A percentile compares a stretch with the other conserved stretches of the same genome.
phyloP scores from a whole-genome alignment of 1,284 basidiomycete species.

The Apiotrichum porosum region DNA sequence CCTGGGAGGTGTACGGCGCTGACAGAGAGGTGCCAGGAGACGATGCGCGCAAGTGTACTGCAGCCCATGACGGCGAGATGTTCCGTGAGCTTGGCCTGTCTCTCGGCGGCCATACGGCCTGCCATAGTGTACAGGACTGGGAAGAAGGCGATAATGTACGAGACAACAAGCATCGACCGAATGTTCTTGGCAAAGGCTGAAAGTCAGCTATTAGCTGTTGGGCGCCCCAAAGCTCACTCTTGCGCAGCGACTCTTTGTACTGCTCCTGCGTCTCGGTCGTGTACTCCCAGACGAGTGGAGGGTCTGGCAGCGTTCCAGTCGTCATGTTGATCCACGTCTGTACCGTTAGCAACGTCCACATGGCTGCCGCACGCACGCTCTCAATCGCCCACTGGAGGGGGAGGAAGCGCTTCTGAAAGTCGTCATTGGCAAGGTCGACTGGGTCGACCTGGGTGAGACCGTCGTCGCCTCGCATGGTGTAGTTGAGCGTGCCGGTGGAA shows the following conservation, averaged over 20 bases:
- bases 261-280: constrained; percentile 62
- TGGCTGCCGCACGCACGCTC: constrained; percentile 48
- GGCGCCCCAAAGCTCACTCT: constrained; percentile 57
- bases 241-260: constrained; percentile 55
- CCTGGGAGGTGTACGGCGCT: constrained; percentile 59
- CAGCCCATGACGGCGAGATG: constrained; percentile 72
- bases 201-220: too few relatives aligned
- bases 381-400: constrained; percentile 75
- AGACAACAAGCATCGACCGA: constrained; percentile 60
- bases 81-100: constrained; percentile 58
- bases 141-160: constrained; percentile 61
- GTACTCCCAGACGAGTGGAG: constrained; percentile 66
- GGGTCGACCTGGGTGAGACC: constrained; percentile 65
- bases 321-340: constrained; percentile 64
- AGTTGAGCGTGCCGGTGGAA: constrained; percentile 51
- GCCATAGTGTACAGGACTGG: constrained; percentile 71
- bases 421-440: constrained; percentile 60
- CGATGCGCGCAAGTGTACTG: constrained; percentile 59
- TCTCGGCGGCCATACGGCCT: constrained; percentile 60
- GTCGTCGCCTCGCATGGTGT: constrained; percentile 64
- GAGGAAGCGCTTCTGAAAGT: constrained; percentile 59
- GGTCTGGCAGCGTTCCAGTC: constrained; percentile 54
- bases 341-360: constrained; percentile 3
- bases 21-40: constrained; percentile 63
- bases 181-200: constrained; percentile 56